phyloP scores from a whole-genome alignment of 2,329 filamentous ascomycete species.

The Ilyonectria sp. region DNA sequence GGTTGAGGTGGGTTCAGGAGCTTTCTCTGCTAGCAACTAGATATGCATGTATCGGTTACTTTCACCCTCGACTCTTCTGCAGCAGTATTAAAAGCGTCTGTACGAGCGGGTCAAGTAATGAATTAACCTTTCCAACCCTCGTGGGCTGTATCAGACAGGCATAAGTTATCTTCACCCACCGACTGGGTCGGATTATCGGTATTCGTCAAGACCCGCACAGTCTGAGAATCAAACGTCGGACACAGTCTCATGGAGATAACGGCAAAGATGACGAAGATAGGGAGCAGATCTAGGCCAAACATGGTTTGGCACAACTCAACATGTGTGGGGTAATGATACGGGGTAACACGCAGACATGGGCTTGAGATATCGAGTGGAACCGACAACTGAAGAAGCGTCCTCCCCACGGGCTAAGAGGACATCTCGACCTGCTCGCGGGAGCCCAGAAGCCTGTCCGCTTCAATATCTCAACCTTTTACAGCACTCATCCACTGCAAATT shows the following conservation, averaged over 20 bases:
- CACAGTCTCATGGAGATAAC: constrained; percentile 16
- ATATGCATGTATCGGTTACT: too few relatives aligned
- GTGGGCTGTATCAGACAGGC: background rate
- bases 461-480: background rate
- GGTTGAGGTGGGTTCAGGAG: too few relatives aligned
- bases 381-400: background rate
- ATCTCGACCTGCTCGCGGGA: background rate
- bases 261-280: constrained; percentile 6
- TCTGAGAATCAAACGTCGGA: constrained; percentile 5
- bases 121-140: too few relatives aligned
- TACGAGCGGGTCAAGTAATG: too few relatives aligned
- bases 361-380: constrained; percentile 14
- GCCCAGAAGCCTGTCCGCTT: background rate
- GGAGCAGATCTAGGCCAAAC: constrained; percentile 22
- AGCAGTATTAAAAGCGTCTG: too few relatives aligned
- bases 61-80: too few relatives aligned
- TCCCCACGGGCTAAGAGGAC: background rate
- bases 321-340: constrained; percentile 31
- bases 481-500: background rate
- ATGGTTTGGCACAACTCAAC: constrained; percentile 7
- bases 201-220: constrained; percentile 19
- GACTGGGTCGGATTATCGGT: background rate
- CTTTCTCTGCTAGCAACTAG: too few relatives aligned
- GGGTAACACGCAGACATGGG: constrained; percentile 12
- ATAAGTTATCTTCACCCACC: background rate